These are phyloP conservation scores for Glarea lozoyensis DNA, from an alignment of 495 filamentous ascomycete genomes.

Conservation along the genomic window DNA sequence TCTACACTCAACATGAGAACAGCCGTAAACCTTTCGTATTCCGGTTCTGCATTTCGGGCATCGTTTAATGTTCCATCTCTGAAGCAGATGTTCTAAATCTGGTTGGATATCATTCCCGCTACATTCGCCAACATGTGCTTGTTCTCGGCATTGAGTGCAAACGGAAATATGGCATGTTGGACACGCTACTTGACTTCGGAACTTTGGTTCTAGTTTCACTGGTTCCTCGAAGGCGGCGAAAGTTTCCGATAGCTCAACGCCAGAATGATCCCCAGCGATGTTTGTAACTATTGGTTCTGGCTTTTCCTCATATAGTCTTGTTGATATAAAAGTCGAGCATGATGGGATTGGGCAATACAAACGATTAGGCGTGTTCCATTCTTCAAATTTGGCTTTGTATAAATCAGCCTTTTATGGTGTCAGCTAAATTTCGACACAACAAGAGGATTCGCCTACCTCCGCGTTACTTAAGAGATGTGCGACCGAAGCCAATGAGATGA, in stretches of 20 bases:
- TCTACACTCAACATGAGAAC: slow-evolving; percentile 18
- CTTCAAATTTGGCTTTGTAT: slow-evolving; percentile 24
- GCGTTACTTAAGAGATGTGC: slow-evolving; percentile 10
- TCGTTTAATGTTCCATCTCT: slow-evolving; percentile 18
- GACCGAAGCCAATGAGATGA: slow-evolving; percentile 13
- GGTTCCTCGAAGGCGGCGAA: background rate
- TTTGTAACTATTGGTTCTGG: too few species aligned
- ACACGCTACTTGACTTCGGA: slow-evolving; percentile 12
- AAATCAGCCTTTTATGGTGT: slow-evolving; percentile 11
- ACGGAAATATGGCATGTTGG: slow-evolving; percentile 14
- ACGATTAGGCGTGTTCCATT: slow-evolving; percentile 23
- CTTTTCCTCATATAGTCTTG: slow-evolving; percentile 7
- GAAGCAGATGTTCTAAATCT: slow-evolving; percentile 11
- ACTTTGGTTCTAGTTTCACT: background rate
- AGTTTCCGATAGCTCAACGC: background rate
- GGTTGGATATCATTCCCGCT: slow-evolving; percentile 12
- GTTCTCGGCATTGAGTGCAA: slow-evolving; percentile 16
- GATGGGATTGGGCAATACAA: slow-evolving; percentile 23
- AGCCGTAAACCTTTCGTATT: slow-evolving; percentile 21
- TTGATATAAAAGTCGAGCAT: slow-evolving; percentile 24
- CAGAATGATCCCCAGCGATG: too few species aligned
- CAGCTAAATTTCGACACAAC: background rate
- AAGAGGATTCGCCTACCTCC: slow-evolving; percentile 11
- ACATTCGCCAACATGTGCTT: slow-evolving; percentile 17
- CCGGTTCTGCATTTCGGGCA: slow-evolving; percentile 24